Conservation (phyloP, 441 rosid genomes). For the Bocquillonia castaneifolia region DNA sequence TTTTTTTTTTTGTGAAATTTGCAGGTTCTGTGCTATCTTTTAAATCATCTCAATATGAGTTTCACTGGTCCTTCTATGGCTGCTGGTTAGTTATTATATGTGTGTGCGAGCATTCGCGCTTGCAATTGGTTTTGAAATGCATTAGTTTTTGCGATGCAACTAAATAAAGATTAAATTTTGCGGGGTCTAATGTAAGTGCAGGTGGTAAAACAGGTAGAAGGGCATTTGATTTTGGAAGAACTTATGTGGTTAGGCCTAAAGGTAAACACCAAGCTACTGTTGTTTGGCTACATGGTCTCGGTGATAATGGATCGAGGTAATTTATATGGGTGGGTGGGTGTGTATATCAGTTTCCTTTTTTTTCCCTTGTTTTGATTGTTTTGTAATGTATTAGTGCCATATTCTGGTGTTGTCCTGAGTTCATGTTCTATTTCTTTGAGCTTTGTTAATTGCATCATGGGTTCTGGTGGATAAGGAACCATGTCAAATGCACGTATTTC, state of each 20-base stretch:
- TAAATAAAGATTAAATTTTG: conserved; percentile 1
- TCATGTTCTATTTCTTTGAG: not conserved
- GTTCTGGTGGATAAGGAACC: not conserved
- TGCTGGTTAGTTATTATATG: conserved; percentile 42
- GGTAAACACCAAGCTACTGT: conserved; percentile 95
- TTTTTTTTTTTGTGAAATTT: not conserved
- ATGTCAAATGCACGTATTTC: not conserved
- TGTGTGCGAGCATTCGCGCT: not conserved
- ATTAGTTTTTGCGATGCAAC: not conserved
- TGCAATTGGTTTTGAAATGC: not conserved
- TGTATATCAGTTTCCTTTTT: too few relatives aligned
- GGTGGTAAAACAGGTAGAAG: conserved; percentile 54
- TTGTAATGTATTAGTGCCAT: too few relatives aligned
- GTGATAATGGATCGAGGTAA: conserved; percentile 90
- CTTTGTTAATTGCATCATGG: not conserved
- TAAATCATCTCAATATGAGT: conserved; percentile 45
- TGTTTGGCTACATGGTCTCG: conserved; percentile 98
- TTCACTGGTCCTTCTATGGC: conserved; percentile 58
- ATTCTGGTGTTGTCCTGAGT: not conserved
- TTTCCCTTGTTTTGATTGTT: not conserved
- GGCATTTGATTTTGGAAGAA: conserved; percentile 80
- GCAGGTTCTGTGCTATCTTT: conserved; percentile 31
- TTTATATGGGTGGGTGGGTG: too few relatives aligned
- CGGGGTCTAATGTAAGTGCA: conserved; percentile 26
- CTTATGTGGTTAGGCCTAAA: conserved; percentile 86